These are phyloP conservation scores for Aspergillus sp. DNA, from an alignment of 2,329 filamentous ascomycete species.

Conservation along the genomic window DNA sequence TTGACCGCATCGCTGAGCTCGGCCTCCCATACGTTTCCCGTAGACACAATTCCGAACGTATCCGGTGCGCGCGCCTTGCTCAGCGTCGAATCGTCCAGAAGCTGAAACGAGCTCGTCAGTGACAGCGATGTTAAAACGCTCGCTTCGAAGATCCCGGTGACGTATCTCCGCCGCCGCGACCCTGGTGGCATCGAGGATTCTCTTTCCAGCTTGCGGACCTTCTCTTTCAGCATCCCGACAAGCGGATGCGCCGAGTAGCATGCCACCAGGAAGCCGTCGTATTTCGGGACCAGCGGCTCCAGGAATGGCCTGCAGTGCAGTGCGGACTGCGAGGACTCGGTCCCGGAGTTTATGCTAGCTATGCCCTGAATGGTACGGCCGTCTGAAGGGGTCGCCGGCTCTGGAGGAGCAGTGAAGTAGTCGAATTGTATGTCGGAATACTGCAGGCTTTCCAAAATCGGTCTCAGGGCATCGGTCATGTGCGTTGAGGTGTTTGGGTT, in stretches of 20 bases:
- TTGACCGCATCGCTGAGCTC: conserved; percentile 59
- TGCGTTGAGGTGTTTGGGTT: conserved; percentile 38
- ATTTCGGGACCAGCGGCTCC: conserved; percentile 24
- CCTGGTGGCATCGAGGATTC: conserved; percentile 11
- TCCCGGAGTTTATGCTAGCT: conserved; percentile 66
- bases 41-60: conserved; percentile 78
- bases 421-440: conserved; percentile 29
- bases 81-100: conserved; percentile 14
- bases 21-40: conserved; percentile 71
- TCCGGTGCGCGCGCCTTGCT: conserved; percentile 31
- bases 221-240: conserved; percentile 50
- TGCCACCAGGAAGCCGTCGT: conserved; percentile 74
- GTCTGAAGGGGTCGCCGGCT: conserved; percentile 20
- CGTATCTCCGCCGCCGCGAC: conserved; percentile 39
- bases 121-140: conserved; percentile 59
- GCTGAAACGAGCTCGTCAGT: conserved; percentile 34
- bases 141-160: conserved; percentile 82
- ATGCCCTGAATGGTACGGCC: conserved; percentile 42
- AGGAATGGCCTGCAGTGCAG: conserved; percentile 52
- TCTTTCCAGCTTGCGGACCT: conserved; percentile 22
- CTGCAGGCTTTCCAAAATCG: conserved; percentile 29
- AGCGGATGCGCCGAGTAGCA: conserved; percentile 83
- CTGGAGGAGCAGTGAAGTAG: conserved; percentile 31
- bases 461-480: conserved; percentile 36
- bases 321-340: conserved; percentile 57